These are phyloP conservation scores for Anisodus acutangulus DNA, from an alignment of 257 asterid species.

Conservation along the genomic window DNA sequence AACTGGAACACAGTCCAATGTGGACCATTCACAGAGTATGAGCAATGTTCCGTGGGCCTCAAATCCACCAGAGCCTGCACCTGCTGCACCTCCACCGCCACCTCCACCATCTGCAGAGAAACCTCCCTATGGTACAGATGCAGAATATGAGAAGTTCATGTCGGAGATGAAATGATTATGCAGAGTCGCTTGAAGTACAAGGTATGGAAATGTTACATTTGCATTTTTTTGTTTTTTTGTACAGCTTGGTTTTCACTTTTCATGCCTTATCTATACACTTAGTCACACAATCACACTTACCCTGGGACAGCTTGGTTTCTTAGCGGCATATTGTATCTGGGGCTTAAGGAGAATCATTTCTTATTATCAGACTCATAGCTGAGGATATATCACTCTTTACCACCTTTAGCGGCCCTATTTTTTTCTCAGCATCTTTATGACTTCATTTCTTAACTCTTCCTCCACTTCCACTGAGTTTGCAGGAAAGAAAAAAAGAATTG, in stretches of 20 bases:
- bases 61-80: slow-evolving; percentile 65
- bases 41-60: slow-evolving; percentile 86
- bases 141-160: slow-evolving; percentile 97
- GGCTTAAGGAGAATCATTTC: slow-evolving; percentile 5
- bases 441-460: neutral
- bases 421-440: neutral
- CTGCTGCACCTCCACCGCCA: slow-evolving; percentile 4
- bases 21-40: slow-evolving; percentile 66
- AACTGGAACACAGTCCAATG: slow-evolving; percentile 49
- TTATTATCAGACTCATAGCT: neutral
- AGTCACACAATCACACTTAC: neutral
- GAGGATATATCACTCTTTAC: slow-evolving; percentile 7
- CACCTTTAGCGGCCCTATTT: neutral
- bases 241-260: slow-evolving; percentile 21
- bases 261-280: neutral
- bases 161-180: slow-evolving; percentile 78
- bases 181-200: slow-evolving; percentile 27
- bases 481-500: neutral
- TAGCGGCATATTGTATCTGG: neutral
- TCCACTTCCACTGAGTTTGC: neutral
- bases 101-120: slow-evolving; percentile 66
- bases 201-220: slow-evolving; percentile 31
- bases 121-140: slow-evolving; percentile 53
- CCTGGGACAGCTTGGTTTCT: neutral
- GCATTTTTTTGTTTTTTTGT: neutral